Conservation (phyloP, 1,139 yeast genomes). For the Saccharomyces uvarum region DNA sequence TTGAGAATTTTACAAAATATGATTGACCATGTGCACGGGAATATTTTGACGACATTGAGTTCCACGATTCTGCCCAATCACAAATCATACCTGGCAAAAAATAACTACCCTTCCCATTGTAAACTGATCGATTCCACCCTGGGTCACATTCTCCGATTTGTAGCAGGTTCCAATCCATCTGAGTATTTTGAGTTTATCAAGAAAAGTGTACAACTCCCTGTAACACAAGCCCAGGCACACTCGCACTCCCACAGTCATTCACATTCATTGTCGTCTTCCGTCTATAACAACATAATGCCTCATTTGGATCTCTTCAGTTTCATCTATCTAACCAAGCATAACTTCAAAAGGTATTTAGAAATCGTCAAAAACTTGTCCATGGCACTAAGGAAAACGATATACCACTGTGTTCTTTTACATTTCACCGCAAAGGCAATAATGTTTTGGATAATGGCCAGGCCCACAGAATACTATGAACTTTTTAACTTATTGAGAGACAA, state of each 20-base stretch:
- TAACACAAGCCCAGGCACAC: constrained; percentile 4
- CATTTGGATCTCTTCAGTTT: constrained; percentile 26
- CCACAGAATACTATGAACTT: constrained; percentile 20
- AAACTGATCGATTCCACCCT: constrained; percentile 21
- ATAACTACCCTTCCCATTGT: constrained; percentile 12
- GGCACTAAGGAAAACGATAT: constrained; percentile 19
- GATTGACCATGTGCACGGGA: constrained; percentile 14
- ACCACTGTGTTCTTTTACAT: constrained; percentile 23
- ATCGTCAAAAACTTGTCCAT: constrained; percentile 16
- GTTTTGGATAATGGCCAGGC: constrained; percentile 30
- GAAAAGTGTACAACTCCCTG: constrained; percentile 17
- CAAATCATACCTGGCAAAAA: constrained; percentile 12
- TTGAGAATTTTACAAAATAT: constrained; percentile 20
- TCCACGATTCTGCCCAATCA: constrained; percentile 16
- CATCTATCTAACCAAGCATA: constrained; percentile 19
- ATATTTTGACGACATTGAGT: constrained; percentile 9
- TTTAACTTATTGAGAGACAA: constrained; percentile 6
- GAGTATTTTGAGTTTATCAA: constrained; percentile 21
- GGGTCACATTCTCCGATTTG: constrained; percentile 22
- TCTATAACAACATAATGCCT: constrained; percentile 10
- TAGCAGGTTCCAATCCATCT: constrained; percentile 29
- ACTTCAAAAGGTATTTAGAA: constrained; percentile 20
- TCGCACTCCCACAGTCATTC: neutral
- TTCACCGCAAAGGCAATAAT: constrained; percentile 25
- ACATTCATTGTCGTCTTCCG: neutral